phyloP scores from a whole-genome alignment of 352 stramenopile species.

The Globisporangium acanthophoron region DNA sequence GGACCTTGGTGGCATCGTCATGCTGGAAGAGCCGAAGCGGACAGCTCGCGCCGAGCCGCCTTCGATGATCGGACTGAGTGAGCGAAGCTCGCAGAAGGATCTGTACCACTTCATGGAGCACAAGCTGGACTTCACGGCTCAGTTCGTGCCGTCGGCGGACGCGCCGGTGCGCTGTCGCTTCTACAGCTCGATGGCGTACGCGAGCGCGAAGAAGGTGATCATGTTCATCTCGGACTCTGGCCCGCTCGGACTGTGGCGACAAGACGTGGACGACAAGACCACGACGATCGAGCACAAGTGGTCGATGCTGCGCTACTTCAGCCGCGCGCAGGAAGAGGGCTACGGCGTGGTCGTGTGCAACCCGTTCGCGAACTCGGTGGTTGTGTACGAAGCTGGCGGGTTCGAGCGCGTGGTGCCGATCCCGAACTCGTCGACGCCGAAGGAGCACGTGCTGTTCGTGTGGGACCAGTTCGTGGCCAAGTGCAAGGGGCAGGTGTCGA shows the following conservation, averaged over 20 bases:
- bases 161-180: constrained; percentile 81
- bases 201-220: constrained; percentile 81
- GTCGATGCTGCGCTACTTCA: constrained; percentile 85
- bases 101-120: constrained; percentile 85
- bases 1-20: constrained; percentile 69
- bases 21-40: constrained; percentile 55
- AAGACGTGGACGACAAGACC: constrained; percentile 48
- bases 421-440: constrained; percentile 75
- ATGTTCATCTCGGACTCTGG: constrained; percentile 85
- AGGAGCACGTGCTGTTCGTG: constrained; percentile 86
- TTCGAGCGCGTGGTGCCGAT: constrained; percentile 84
- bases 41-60: constrained; percentile 13
- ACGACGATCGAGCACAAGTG: constrained; percentile 81
- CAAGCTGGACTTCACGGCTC: constrained; percentile 76
- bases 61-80: constrained; percentile 33
- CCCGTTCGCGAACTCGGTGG: constrained; percentile 81
- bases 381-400: constrained; percentile 85
- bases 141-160: constrained; percentile 85
- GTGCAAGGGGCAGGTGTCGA: constrained; percentile 80
- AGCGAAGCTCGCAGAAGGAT: constrained; percentile 66
- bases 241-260: constrained; percentile 78
- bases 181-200: constrained; percentile 87
- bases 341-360: constrained; percentile 86
- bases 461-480: constrained; percentile 80
- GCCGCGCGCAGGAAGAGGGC: constrained; percentile 78